phyloP scores from a whole-genome alignment of 768 basidiomycete species.

The Termitomyces sp. region DNA sequence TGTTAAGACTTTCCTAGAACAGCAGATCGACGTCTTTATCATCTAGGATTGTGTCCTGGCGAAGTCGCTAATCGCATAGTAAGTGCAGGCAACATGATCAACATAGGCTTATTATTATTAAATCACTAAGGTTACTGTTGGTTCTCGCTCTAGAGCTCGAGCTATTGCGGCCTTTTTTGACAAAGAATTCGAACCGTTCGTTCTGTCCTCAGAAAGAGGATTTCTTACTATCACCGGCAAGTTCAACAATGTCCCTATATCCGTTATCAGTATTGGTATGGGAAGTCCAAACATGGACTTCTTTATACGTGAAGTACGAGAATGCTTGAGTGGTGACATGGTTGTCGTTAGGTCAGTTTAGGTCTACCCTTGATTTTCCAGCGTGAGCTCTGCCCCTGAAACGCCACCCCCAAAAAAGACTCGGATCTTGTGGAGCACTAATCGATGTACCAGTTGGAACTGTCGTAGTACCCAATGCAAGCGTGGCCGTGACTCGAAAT shows the following conservation, averaged over 20 bases:
- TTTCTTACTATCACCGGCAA: conserved; percentile 71
- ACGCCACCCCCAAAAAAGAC: conserved; percentile 31
- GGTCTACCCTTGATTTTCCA: neutral
- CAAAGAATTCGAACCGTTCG: conserved; percentile 52
- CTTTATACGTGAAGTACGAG: conserved; percentile 76
- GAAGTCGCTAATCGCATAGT: conserved; percentile 83
- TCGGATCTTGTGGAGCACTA: conserved; percentile 80
- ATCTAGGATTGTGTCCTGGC: conserved; percentile 68
- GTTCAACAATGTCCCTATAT: conserved; percentile 58
- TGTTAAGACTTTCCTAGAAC: conserved; percentile 71
- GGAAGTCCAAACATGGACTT: conserved; percentile 81
- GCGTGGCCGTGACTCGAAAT: conserved; percentile 68
- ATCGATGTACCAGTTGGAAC: conserved; percentile 68
- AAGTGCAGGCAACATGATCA: conserved; percentile 16
- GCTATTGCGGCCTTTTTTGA: conserved; percentile 59
- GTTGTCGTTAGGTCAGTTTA: conserved; percentile 40
- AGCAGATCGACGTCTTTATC: conserved; percentile 69
- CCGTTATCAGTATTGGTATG: conserved; percentile 81
- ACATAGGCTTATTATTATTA: neutral
- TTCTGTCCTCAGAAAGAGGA: conserved; percentile 65
- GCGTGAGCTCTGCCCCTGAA: conserved; percentile 4
- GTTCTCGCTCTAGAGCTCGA: conserved; percentile 62
- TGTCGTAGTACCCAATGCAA: conserved; percentile 64
- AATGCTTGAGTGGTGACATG: conserved; percentile 63
- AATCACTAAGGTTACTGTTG: conserved; percentile 59